Evolutionary conservation across 495 filamentous ascomycete species (phyloP).

Genomic region (Oleoguttula mirabilis): DNA sequence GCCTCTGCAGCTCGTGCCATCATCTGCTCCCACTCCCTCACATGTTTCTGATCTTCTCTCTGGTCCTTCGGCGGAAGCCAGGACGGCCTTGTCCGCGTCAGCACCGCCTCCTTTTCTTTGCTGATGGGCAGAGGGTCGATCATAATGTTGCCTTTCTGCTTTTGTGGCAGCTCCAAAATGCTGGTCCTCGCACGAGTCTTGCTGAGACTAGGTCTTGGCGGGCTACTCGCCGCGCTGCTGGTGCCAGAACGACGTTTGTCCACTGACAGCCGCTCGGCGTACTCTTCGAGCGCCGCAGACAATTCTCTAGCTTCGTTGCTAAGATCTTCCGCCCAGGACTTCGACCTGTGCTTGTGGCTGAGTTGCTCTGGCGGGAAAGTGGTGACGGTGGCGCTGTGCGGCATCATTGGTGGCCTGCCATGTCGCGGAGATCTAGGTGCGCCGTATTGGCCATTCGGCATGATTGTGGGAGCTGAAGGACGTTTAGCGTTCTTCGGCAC

Average conservation of each 20-base stretch:
- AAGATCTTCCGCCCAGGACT: slow-evolving; percentile 76
- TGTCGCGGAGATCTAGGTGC: slow-evolving; percentile 14
- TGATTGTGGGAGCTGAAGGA: slow-evolving; percentile 14
- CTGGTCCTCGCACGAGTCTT: slow-evolving; percentile 38
- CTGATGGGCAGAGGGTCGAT: slow-evolving; percentile 92
- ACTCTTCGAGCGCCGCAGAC: slow-evolving; percentile 77
- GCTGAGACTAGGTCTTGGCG: slow-evolving; percentile 32
- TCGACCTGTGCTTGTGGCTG: slow-evolving; percentile 41
- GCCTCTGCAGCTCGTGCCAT: slow-evolving; percentile 71
- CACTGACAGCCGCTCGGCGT: slow-evolving; percentile 47
- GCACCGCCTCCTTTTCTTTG: slow-evolving; percentile 88
- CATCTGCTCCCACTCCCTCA: slow-evolving; percentile 89
- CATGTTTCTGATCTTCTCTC: slow-evolving; percentile 79
- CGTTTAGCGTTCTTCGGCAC: slow-evolving; percentile 19
- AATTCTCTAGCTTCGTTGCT: slow-evolving; percentile 77
- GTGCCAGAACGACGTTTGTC: slow-evolving; percentile 11
- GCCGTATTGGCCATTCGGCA: slow-evolving; percentile 18
- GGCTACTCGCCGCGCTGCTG: slow-evolving; percentile 23
- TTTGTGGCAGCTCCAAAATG: slow-evolving; percentile 61
- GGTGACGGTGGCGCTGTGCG: slow-evolving; percentile 12
- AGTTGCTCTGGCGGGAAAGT: slow-evolving; percentile 1
- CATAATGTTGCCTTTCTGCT: slow-evolving; percentile 82
- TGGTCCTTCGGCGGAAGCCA: slow-evolving; percentile 94
- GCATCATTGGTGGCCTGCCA: slow-evolving; percentile 10
- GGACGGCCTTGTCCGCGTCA: slow-evolving; percentile 80